Evolutionary conservation across 2,329 filamentous ascomycete genomes (phyloP).

Genomic region (Gremmenia infestans): DNA sequence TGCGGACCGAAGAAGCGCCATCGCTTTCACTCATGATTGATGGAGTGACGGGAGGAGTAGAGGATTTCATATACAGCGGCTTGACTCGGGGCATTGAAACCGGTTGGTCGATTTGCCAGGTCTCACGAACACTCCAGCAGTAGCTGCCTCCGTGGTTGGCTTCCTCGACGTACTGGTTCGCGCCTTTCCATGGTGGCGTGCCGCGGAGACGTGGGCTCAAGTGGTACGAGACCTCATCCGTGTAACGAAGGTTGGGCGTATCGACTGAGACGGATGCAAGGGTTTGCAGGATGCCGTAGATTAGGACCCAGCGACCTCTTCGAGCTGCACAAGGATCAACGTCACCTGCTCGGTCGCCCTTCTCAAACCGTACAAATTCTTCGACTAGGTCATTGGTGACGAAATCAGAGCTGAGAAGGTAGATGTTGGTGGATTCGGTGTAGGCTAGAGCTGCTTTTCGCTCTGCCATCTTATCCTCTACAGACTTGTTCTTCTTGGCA

Average conservation of each 20-base stretch:
- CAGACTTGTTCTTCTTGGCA: slow-evolving; percentile 11
- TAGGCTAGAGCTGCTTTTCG: slow-evolving; percentile 42
- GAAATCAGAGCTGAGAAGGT: slow-evolving; percentile 49
- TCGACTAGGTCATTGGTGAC: slow-evolving; percentile 50
- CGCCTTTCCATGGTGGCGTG: slow-evolving; percentile 51
- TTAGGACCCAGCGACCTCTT: slow-evolving; percentile 55
- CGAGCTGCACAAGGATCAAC: slow-evolving; percentile 51
- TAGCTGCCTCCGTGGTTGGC: slow-evolving; percentile 28
- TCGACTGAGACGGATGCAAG: slow-evolving; percentile 56
- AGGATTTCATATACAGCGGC: neutral
- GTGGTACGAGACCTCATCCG: slow-evolving; percentile 51
- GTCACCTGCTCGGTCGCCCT: slow-evolving; percentile 44
- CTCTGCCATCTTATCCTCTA: slow-evolving; percentile 24
- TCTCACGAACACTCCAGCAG: slow-evolving; percentile 30
- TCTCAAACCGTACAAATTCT: slow-evolving; percentile 52
- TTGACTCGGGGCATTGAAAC: slow-evolving; percentile 2
- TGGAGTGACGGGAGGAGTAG: neutral
- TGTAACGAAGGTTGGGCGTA: slow-evolving; percentile 47
- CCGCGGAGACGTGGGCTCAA: slow-evolving; percentile 49
- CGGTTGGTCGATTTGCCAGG: slow-evolving; percentile 10
- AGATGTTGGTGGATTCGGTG: slow-evolving; percentile 55
- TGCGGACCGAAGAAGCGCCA: neutral
- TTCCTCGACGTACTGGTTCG: slow-evolving; percentile 23
- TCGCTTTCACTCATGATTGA: slow-evolving; percentile 3
- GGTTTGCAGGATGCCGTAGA: slow-evolving; percentile 56